Evolutionary conservation across 805 yeast genomes (phyloP).

Genomic region (Yarrowia sp.): DNA sequence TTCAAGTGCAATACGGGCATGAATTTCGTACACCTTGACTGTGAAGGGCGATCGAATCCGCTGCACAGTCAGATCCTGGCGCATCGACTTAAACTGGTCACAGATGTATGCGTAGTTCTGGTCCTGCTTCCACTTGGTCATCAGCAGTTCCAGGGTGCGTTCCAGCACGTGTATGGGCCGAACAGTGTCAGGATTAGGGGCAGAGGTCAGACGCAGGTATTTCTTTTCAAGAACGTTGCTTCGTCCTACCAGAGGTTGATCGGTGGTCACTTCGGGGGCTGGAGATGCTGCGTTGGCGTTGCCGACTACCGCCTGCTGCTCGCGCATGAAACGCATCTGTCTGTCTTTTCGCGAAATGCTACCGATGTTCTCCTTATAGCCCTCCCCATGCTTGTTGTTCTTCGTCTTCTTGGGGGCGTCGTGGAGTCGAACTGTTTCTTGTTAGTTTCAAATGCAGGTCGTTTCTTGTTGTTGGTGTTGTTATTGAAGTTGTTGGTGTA

Average conservation of each 20-base stretch:
- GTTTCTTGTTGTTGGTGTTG: background rate
- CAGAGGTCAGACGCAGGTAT: constrained; percentile 82
- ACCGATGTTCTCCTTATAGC: constrained; percentile 13
- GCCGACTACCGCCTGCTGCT: constrained; percentile 14
- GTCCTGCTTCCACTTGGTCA: constrained; percentile 50
- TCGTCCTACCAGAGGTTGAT: constrained; percentile 53
- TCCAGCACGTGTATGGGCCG: constrained; percentile 66
- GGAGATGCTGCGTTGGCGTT: constrained; percentile 2
- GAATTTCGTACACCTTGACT: constrained; percentile 74
- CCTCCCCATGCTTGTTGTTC: background rate
- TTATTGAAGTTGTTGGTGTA: background rate
- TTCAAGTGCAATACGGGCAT: constrained; percentile 81
- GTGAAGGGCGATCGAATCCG: constrained; percentile 76
- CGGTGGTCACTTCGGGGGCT: constrained; percentile 12
- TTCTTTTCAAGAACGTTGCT: constrained; percentile 66
- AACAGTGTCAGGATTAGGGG: constrained; percentile 79
- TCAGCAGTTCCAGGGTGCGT: constrained; percentile 53
- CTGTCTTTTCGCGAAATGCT: constrained; percentile 17
- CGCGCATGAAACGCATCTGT: constrained; percentile 3
- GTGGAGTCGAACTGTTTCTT: constrained; percentile 16
- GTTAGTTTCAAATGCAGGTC: constrained; percentile 21
- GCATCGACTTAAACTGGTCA: constrained; percentile 84
- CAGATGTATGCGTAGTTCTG: constrained; percentile 71
- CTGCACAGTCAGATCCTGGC: constrained; percentile 94
- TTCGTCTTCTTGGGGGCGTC: constrained; percentile 15